Conservation (phyloP, 179 eudicot genomes). For the Nepenthes alata region DNA sequence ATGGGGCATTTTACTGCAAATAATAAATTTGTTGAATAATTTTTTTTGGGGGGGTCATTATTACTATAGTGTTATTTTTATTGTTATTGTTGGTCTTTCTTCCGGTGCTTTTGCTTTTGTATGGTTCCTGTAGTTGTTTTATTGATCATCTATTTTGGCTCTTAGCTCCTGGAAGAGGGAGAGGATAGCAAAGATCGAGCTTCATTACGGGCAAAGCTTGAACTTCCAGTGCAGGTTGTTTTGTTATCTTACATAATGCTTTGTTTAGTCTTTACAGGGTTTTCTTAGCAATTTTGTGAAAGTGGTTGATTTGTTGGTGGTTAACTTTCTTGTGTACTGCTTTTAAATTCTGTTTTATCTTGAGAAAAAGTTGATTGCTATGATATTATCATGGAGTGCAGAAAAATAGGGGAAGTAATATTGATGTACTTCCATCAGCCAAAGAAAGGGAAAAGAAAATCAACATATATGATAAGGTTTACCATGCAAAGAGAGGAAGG, state of each 20-base stretch:
- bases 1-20: no score
- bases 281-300: not conserved
- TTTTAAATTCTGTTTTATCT: no score
- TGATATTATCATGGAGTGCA: no score
- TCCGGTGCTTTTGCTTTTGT: not conserved
- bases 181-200: constrained; percentile 82
- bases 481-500: no score
- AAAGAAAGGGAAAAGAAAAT: no score
- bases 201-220: constrained; percentile 79
- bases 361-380: no score
- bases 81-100: not conserved
- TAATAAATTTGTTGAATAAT: not conserved
- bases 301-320: not conserved
- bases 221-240: constrained; percentile 88
- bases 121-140: not conserved
- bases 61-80: not conserved
- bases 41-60: not conserved
- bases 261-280: not conserved
- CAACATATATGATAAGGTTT: no score
- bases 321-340: not conserved
- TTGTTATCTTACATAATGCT: constrained; percentile 3
- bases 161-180: constrained; percentile 82
- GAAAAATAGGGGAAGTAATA: no score
- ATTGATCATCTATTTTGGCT: constrained; percentile 3
- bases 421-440: no score